These are phyloP conservation scores for Blastobotrys peoriensis DNA, from an alignment of 805 yeast genomes.

Conservation along the genomic window DNA sequence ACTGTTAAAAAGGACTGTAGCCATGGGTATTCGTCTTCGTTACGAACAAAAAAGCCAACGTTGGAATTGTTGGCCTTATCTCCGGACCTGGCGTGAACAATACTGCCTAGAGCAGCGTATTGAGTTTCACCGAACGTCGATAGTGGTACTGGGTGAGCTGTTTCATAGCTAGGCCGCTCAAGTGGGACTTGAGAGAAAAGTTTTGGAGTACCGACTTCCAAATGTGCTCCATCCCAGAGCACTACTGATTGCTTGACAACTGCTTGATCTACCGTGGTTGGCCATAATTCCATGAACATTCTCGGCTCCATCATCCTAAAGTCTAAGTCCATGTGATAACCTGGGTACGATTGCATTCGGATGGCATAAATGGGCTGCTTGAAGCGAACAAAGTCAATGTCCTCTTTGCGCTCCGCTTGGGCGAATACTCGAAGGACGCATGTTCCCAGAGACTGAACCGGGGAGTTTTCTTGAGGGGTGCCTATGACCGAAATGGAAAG, in stretches of 20 bases:
- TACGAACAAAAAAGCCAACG: background rate
- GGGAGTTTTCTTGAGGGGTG: background rate
- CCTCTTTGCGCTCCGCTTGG: background rate
- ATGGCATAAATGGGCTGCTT: background rate
- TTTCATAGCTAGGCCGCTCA: background rate
- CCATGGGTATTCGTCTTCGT: background rate
- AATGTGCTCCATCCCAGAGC: background rate
- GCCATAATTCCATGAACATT: background rate
- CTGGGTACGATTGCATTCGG: constrained; percentile 1
- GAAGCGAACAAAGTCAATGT: background rate
- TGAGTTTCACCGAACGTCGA: background rate
- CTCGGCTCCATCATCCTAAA: background rate
- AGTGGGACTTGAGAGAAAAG: background rate
- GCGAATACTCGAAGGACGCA: background rate
- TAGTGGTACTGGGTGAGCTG: background rate
- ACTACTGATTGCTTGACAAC: background rate
- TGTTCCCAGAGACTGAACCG: background rate
- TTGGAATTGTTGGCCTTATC: background rate
- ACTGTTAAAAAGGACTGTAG: background rate
- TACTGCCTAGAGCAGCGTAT: background rate
- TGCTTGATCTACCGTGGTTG: constrained; percentile 1
- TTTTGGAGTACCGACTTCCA: background rate
- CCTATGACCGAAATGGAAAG: background rate
- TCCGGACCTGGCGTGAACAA: background rate
- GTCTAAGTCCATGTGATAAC: background rate